These are phyloP conservation scores for Rhytidhysteron rufulum DNA, from an alignment of 2,329 filamentous ascomycete genomes.

Conservation along the genomic window DNA sequence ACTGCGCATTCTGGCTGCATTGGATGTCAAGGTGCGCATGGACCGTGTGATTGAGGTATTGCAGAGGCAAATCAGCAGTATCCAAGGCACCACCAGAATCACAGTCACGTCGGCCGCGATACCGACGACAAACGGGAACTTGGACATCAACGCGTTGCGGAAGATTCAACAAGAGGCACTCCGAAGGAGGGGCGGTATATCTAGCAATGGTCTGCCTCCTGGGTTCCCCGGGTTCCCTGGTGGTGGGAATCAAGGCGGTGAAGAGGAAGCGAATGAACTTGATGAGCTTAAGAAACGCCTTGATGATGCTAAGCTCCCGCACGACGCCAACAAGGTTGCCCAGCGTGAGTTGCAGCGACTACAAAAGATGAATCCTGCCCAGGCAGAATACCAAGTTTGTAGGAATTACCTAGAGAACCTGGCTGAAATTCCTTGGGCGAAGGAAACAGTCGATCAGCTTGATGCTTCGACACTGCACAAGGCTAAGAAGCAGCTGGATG, in stretches of 20 bases:
- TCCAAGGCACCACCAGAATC: constrained; percentile 85
- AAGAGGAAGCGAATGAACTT: constrained; percentile 83
- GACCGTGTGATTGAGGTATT: constrained; percentile 80
- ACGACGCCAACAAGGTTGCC: constrained; percentile 85
- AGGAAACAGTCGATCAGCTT: constrained; percentile 78
- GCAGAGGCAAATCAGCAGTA: constrained; percentile 72
- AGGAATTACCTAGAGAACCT: constrained; percentile 92
- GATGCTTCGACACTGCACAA: constrained; percentile 72
- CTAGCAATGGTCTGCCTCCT: constrained; percentile 22
- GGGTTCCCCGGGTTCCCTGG: constrained; percentile 40
- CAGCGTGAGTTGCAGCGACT: constrained; percentile 83
- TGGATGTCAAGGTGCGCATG: constrained; percentile 74
- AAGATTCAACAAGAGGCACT: constrained; percentile 42
- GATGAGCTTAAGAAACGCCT: constrained; percentile 89
- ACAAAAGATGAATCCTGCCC: constrained; percentile 92
- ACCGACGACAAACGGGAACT: constrained; percentile 25
- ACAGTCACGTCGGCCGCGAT: constrained; percentile 69
- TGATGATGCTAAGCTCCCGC: constrained; percentile 72
- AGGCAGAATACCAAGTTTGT: constrained; percentile 93
- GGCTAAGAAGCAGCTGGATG: constrained; percentile 85
- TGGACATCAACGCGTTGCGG: constrained; percentile 43
- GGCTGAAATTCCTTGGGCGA: constrained; percentile 89
- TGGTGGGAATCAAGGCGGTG: constrained; percentile 54
- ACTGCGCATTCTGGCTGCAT: constrained; percentile 75
- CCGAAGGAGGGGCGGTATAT: constrained; percentile 28